Conservation (phyloP, 1,284 basidiomycete genomes). For the Leccinum angustisporum region DNA sequence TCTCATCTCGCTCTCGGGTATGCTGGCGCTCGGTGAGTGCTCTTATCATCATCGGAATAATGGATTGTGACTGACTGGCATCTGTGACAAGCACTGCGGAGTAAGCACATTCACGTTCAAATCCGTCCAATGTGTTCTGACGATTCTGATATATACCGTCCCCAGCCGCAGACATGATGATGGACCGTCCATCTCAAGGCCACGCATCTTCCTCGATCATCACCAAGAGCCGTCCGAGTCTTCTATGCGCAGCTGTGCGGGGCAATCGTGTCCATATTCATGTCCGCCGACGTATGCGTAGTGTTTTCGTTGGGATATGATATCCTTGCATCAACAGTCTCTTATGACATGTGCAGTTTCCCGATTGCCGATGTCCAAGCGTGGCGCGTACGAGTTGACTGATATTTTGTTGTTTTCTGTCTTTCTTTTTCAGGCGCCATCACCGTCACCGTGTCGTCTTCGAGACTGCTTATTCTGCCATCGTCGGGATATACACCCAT, state of each 20-base stretch:
- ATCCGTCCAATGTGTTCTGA: too few relatives aligned
- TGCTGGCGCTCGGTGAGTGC: too few relatives aligned
- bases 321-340: constrained; percentile 60
- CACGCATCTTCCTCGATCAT: too few relatives aligned
- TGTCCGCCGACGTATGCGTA: constrained; percentile 5
- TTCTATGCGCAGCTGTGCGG: constrained; percentile 48
- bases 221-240: too few relatives aligned
- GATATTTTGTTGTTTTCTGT: background rate
- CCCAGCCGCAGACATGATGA: too few relatives aligned
- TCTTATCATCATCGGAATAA: too few relatives aligned
- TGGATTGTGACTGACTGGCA: too few relatives aligned
- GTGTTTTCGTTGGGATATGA: constrained; percentile 58
- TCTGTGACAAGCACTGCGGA: too few relatives aligned
- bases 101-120: too few relatives aligned
- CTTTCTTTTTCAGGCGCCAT: background rate
- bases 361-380: constrained; percentile 23
- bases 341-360: constrained; percentile 21
- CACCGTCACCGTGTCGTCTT: constrained; percentile 1
- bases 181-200: too few relatives aligned
- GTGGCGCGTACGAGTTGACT: constrained; percentile 29
- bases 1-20: too few relatives aligned
- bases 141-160: too few relatives aligned
- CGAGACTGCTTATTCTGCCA: constrained; percentile 1
- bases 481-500: constrained; percentile 4
- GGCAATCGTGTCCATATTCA: constrained; percentile 4